phyloP scores from a whole-genome alignment of 139 green algal genomes.

The Asterochloris sp. region DNA sequence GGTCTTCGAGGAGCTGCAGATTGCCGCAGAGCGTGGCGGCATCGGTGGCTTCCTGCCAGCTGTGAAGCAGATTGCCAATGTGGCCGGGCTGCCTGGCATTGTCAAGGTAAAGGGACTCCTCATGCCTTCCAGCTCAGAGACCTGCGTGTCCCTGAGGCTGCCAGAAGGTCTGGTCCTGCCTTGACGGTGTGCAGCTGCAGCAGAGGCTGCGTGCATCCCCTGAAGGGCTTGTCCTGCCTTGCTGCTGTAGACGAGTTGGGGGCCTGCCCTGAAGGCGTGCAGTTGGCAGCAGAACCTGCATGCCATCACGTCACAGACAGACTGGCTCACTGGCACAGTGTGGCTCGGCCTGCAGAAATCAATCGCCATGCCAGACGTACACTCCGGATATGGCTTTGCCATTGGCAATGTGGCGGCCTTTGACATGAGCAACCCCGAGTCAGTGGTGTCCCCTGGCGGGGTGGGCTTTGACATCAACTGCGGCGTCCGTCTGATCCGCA shows the following conservation, averaged over 20 bases:
- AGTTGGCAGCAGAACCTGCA: neutral
- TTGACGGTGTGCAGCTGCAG: neutral
- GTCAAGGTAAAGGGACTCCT: conserved; percentile 45
- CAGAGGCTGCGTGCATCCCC: neutral
- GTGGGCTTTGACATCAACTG: conserved; percentile 92
- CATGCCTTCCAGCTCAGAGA: no score
- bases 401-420: conserved; percentile 94
- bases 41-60: conserved; percentile 82
- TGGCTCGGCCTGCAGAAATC: conserved; percentile 44
- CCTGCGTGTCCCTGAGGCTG: no score
- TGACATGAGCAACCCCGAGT: conserved; percentile 75
- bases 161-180: no score
- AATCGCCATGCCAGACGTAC: conserved; percentile 86
- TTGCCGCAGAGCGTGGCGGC: conserved; percentile 29
- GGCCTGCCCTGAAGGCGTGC: neutral
- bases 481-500: conserved; percentile 82
- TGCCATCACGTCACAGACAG: neutral
- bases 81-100: conserved; percentile 83
- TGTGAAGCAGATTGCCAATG: conserved; percentile 89
- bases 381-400: conserved; percentile 89
- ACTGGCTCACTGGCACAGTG: neutral
- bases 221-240: no score
- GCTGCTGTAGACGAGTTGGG: no score
- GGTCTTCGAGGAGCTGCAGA: conserved; percentile 78
- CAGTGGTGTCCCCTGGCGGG: conserved; percentile 83